Evolutionary conservation across 305 asterid genomes (phyloP), one percentile per base, ranked within the genome.

Genomic region (Rubia tinctorum): DNA sequence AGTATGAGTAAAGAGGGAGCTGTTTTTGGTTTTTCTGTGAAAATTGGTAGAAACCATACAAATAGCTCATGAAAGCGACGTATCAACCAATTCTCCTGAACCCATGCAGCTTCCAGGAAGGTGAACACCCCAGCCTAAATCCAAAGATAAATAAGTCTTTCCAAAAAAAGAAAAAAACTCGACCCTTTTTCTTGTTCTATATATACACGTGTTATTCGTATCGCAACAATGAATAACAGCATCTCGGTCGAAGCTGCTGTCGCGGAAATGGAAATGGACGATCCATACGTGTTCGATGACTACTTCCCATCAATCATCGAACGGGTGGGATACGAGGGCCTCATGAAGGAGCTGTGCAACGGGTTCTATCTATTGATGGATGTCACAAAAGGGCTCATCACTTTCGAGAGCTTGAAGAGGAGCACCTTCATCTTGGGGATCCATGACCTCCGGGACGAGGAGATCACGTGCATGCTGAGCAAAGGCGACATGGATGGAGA

Each of bases 321-420:
- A 56, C 75, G 71, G 59, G n/a, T 81, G 12, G 84, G 84, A 14
- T 51, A 66, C 15, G 82, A 81, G 17, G 82, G 80, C 11, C 78
- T 81, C 49, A 80, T 80, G 47, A 73, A 75, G 40, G 84, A 77
- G 69, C 66, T 77, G 45, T 74, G 61, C 22, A 81, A 63, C 15
- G 82, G 82, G 40, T 77, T 81, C 66, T 67, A 22, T 55, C 12
- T 81, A 68, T n/a, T 81, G 59, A 81, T 77, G 84, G 84, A 81
- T 63, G 84, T 75, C 8, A 75, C 62, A 34, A 39, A 70, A 68
- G 84, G 84, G 15, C 75, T 81, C 18, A 77, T 81, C 58, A 81
- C 84, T 6, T 81, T 77, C 40, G 84, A 81, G 60, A 81, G 84
- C 78, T 78, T 81, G 76, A 81, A 69, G 73, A 81, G 77, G 76